phyloP scores from a whole-genome alignment of 371 early-diverging fungal genomes.

The Mucor plumbeus region DNA sequence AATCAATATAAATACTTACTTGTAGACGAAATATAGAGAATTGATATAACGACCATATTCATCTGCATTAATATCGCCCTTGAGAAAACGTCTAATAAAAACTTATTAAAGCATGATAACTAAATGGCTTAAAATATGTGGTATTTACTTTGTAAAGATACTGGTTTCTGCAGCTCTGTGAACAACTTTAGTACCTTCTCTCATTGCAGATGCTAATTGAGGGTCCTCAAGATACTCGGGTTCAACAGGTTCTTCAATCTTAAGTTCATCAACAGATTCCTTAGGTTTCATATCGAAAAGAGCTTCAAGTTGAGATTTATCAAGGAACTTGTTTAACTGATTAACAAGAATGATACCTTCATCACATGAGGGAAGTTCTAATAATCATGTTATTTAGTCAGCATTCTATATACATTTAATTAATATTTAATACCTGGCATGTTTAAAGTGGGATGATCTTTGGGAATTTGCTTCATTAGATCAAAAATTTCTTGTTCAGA shows the following conservation, averaged over 20 bases:
- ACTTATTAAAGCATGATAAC: neutral
- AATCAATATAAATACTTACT: constrained; percentile 28
- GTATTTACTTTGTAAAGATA: constrained; percentile 58
- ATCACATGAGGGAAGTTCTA: constrained; percentile 46
- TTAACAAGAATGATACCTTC: constrained; percentile 49
- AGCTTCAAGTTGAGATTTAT: constrained; percentile 27
- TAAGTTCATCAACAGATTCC: constrained; percentile 1
- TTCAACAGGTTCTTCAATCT: constrained; percentile 9
- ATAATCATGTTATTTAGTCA: neutral
- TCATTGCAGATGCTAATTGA: constrained; percentile 54
- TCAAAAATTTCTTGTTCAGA: constrained; percentile 40
- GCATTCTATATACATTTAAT: neutral
- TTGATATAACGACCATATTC: constrained; percentile 57
- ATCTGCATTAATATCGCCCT: constrained; percentile 50
- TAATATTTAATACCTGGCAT: constrained; percentile 30
- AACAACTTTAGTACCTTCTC: constrained; percentile 64
- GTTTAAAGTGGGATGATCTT: constrained; percentile 46
- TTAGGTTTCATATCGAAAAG: constrained; percentile 18
- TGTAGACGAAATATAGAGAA: constrained; percentile 54
- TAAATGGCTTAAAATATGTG: neutral
- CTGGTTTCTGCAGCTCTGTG: constrained; percentile 66
- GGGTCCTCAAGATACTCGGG: constrained; percentile 46
- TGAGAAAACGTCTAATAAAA: constrained; percentile 47
- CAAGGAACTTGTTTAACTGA: constrained; percentile 40
- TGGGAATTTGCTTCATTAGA: constrained; percentile 42